These are phyloP conservation scores for Botryotinia narcissicola DNA, from an alignment of 2,329 filamentous ascomycete genomes.

Conservation along the genomic window DNA sequence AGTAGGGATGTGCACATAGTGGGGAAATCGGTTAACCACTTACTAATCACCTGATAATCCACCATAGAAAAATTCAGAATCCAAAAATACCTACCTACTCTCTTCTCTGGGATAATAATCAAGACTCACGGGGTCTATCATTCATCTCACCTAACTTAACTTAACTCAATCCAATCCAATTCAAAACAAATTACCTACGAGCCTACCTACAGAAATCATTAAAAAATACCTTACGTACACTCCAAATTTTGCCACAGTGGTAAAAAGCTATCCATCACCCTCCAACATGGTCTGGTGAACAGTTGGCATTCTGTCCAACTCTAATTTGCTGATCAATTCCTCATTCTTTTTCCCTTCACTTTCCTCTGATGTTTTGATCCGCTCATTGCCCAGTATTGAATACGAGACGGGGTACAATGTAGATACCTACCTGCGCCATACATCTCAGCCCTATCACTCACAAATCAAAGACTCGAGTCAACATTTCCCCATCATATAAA, in stretches of 20 bases:
- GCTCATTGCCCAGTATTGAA: neutral
- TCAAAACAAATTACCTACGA: neutral
- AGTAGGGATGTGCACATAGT: too few species aligned
- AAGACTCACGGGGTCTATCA: too few species aligned
- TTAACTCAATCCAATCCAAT: neutral
- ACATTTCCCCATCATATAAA: neutral
- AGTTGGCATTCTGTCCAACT: neutral
- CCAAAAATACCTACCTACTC: too few species aligned
- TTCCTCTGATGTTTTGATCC: neutral
- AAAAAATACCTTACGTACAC: neutral
- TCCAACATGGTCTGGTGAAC: neutral
- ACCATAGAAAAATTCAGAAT: too few species aligned
- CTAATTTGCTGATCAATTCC: neutral
- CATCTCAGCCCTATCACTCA: neutral
- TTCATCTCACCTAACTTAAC: too few species aligned
- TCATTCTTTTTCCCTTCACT: neutral
- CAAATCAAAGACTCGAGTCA: neutral
- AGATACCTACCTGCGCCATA: too few species aligned
- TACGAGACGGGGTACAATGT: neutral
- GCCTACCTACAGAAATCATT: neutral
- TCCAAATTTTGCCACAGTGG: neutral
- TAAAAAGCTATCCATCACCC: neutral
- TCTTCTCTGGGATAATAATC: too few species aligned
- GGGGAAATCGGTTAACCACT: too few species aligned
- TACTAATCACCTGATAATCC: too few species aligned